Percentiles rank a stretch among this genome's conserved stretches.
Evolutionary conservation across 2,329 filamentous ascomycete species (phyloP).

Genomic region (Zymoseptoria tritici): DNA sequence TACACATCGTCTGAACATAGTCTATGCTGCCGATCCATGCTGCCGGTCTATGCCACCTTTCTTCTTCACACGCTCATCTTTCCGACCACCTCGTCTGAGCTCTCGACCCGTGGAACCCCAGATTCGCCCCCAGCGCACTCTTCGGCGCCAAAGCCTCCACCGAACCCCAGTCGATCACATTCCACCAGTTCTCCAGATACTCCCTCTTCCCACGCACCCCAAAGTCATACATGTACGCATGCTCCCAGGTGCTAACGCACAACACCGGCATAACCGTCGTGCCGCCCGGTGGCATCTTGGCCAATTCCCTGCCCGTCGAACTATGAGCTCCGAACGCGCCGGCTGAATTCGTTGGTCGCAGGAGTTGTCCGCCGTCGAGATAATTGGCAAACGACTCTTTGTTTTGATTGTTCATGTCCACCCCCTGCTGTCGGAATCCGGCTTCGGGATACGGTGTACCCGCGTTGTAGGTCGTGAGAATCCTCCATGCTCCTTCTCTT

Average conservation of each 20-base stretch:
- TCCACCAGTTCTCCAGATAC: conserved; percentile 81
- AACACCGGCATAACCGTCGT: conserved; percentile 67
- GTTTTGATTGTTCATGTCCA: conserved; percentile 61
- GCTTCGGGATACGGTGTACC: conserved; percentile 81
- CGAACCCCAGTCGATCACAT: conserved; percentile 73
- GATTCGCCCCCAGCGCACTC: conserved; percentile 1
- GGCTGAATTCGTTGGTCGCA: conserved; percentile 29
- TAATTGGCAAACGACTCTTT: conserved; percentile 17
- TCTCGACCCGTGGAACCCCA: neutral
- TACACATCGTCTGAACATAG: no score
- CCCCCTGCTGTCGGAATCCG: conserved; percentile 63
- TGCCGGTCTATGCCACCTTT: no score
- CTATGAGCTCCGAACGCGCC: conserved; percentile 34
- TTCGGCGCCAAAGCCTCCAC: conserved; percentile 40
- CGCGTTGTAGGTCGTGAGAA: conserved; percentile 85
- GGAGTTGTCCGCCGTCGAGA: conserved; percentile 11
- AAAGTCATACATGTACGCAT: conserved; percentile 82
- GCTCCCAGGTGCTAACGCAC: conserved; percentile 95
- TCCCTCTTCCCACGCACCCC: conserved; percentile 65
- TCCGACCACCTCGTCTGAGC: neutral
- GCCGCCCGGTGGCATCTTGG: conserved; percentile 54
- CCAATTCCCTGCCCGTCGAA: conserved; percentile 22
- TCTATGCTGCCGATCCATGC: no score
- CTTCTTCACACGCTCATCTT: neutral
- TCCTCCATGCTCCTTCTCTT: conserved; percentile 47